Evolutionary conservation across 768 basidiomycete genomes (phyloP), one percentile per base, ranked within the genome.

Genomic region (Kwoniella mangroviensis): DNA sequence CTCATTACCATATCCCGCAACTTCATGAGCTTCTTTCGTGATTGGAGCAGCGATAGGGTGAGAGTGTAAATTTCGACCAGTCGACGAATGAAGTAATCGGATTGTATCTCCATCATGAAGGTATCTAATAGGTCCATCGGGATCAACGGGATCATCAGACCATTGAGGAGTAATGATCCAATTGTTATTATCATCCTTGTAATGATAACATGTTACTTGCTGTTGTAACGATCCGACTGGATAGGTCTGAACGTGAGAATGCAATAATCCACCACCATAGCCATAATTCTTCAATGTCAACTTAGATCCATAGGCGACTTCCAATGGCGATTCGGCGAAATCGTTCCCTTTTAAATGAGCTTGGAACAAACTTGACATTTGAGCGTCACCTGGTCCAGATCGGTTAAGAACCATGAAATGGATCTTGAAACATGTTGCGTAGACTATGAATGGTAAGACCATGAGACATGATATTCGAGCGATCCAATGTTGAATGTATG

Each of bases 281-380:
- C 94, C 97, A 87, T 97, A 92, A 83, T 97, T 98, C 83, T 98
- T 98, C 24, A 99, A 85, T 0, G 96, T 95, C 65, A 98, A 75
- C 80, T 89, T 92, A 22, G 94, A 97, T 19, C 96, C 96, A 72
- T 88, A 89, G 0, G 94, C 94, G 73, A 97, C 85, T 75, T 98
- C 96, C 91, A 97, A 88, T 13, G 97, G 97, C 76, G 94, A 94
- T 75, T 86, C 85, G n/a, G 89, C 84, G 83, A 98, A 98, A 80
- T 97, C 93, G 79, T 98, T 99, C 17, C 97, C 97, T 42, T 88
- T 87, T 2, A 99, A 87, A 75, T 97, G 93, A 26, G 97, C 96
- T 83, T 99, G 97, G 88, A 99, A 99, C 21, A 98, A 86, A 9
- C 94, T 97, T 81, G 92, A 93, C 96, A 99, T 99, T 82, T 98